These are phyloP conservation scores for Populus pruinosa DNA, from an alignment of 345 rosid species.

Conservation along the genomic window DNA sequence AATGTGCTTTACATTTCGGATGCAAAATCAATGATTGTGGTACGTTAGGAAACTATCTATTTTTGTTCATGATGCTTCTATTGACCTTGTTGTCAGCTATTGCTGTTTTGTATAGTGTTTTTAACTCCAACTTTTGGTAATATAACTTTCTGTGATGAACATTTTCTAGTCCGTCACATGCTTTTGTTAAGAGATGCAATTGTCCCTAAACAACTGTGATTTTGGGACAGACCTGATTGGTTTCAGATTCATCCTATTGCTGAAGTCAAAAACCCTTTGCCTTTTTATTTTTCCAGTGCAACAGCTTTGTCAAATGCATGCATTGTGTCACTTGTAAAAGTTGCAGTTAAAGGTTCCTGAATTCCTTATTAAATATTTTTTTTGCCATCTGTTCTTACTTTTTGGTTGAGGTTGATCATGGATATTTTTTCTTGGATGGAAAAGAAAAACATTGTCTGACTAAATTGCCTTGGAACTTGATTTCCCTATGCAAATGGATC, in stretches of 20 bases:
- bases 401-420: background rate
- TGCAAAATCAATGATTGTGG: background rate
- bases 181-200: background rate
- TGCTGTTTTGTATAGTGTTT: background rate
- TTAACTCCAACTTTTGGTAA: background rate
- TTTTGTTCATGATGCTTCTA: background rate
- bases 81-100: background rate
- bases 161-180: background rate
- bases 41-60: no score
- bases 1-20: background rate
- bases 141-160: background rate
- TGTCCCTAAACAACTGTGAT: background rate
- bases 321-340: no score
- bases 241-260: no score
- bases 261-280: background rate
- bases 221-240: no score
- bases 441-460: no score
- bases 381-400: background rate
- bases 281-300: background rate
- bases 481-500: no score
- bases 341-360: background rate
- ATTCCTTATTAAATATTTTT: background rate
- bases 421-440: no score
- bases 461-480: no score
- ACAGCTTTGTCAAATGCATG: no score